Evolutionary conservation across 2,329 filamentous ascomycete species (phyloP), one percentile per base, ranked within the genome.

Genomic region (Magnaporthiopsis incrustans): DNA sequence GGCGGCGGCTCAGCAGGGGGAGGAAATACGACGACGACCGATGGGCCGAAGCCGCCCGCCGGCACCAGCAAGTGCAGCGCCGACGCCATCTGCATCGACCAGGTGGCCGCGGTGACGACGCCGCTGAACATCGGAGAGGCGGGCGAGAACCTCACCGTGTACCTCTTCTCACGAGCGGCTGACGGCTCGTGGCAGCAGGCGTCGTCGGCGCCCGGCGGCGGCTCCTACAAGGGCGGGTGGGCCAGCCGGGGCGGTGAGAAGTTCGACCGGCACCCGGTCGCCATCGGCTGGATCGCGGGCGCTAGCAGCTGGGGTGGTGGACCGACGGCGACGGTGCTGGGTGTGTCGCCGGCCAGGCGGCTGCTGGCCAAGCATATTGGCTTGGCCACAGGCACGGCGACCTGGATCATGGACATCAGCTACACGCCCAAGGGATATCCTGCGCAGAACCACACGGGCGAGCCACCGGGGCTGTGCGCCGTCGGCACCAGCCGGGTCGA

Each of bases 401-500:
- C 33, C 6, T 25, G 12, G 25, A 33, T 27, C 27, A 22, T 44
- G n/a, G 7, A 22, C n/a, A 44, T 61, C 25, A 27, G 38, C 38
- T 44, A 44, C 38, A 44, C 38, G 38, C 38, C 38, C 15, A 44
- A 44, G n/a, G 18, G n/a, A 4, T 26, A 26, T 11, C 38, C 38
- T 4, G 38, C 38, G 38, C 38, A 44, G 38, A 38, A 44, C 11
- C 33, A 61, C 12, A 44, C 50, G n/a, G 33, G 18, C n/a, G 33
- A 38, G 32, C 25, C 35, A 25, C 59, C 59, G 4, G 59, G 33
- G 35, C 26, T 38, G 3, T 61, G 59, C 35, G 33, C 59, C 38
- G 38, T 22, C n/a, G 50, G n/a, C n/a, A 44, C 10, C 33, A 61
- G 59, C 59, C 38, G 59, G n/a, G 35, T 61, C 35, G 59, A 61